phyloP scores from a whole-genome alignment of 306 rosid genomes.

The Glycine soja region DNA sequence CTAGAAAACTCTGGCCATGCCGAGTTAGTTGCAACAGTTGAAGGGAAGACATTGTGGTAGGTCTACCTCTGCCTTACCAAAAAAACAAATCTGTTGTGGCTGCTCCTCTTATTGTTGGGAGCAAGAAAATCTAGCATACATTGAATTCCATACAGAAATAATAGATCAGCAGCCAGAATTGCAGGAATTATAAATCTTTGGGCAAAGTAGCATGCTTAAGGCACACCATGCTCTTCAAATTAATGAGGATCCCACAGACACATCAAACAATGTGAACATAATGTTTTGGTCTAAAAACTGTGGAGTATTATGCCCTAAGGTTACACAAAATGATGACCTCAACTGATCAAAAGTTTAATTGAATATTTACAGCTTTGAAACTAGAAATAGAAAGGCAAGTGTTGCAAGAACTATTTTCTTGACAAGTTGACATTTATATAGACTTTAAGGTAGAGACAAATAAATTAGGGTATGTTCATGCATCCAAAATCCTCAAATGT shows the following conservation, averaged over 20 bases:
- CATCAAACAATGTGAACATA: constrained; percentile 9
- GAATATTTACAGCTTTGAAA: constrained; percentile 20
- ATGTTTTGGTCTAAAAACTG: constrained; percentile 1
- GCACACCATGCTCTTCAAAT: constrained; percentile 42
- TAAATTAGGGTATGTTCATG: neutral
- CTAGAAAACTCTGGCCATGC: constrained; percentile 77
- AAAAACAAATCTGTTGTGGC: constrained; percentile 36
- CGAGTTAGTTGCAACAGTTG: constrained; percentile 87
- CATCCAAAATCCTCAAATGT: constrained; percentile 31
- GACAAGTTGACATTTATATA: neutral
- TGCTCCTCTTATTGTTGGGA: constrained; percentile 44
- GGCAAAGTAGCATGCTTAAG: constrained; percentile 34
- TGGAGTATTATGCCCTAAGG: constrained; percentile 19
- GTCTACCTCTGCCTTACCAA: constrained; percentile 51
- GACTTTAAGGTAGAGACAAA: constrained; percentile 14
- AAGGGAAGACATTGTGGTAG: constrained; percentile 81
- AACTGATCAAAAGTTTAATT: constrained; percentile 14
- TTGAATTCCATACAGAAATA: constrained; percentile 30
- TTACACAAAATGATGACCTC: constrained; percentile 32
- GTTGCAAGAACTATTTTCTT: constrained; percentile 14
- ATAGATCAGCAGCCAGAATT: constrained; percentile 43
- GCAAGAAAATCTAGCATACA: constrained; percentile 46
- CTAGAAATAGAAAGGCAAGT: constrained; percentile 22
- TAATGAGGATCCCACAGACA: constrained; percentile 26
- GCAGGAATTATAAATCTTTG: constrained; percentile 39